phyloP scores from a whole-genome alignment of 108 stramenopile species.

The Cyclotella sp. region DNA sequence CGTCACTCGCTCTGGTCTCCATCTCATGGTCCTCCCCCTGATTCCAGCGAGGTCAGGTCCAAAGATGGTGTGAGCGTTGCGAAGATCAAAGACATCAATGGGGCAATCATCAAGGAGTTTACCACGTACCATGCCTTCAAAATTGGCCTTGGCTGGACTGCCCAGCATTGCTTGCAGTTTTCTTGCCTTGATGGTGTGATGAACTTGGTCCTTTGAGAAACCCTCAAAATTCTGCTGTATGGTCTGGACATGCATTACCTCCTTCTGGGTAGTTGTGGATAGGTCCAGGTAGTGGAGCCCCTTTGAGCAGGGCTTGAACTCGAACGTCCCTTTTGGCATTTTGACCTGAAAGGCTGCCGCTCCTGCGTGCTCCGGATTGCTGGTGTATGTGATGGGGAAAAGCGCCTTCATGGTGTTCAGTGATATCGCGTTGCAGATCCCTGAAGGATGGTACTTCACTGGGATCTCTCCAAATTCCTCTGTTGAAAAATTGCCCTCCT shows the following conservation, averaged over 20 bases:
- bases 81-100: neutral
- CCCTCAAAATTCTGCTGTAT: neutral
- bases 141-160: neutral
- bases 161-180: neutral
- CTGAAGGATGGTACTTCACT: neutral
- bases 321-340: neutral
- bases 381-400: neutral
- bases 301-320: neutral
- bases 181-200: neutral
- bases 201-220: neutral
- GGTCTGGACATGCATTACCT: neutral
- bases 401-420: slow-evolving; percentile 1
- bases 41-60: neutral
- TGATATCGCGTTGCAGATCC: neutral
- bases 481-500: neutral
- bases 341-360: neutral
- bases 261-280: neutral
- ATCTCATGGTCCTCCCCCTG: too few species aligned
- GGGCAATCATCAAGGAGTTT: neutral
- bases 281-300: neutral
- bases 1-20: too few species aligned
- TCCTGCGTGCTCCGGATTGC: neutral
- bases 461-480: neutral
- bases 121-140: neutral
- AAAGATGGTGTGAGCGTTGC: neutral